Evolutionary conservation across 257 asterid species (phyloP), one percentile per base, ranked within the genome.

Genomic region (Leonotis leonurus): DNA sequence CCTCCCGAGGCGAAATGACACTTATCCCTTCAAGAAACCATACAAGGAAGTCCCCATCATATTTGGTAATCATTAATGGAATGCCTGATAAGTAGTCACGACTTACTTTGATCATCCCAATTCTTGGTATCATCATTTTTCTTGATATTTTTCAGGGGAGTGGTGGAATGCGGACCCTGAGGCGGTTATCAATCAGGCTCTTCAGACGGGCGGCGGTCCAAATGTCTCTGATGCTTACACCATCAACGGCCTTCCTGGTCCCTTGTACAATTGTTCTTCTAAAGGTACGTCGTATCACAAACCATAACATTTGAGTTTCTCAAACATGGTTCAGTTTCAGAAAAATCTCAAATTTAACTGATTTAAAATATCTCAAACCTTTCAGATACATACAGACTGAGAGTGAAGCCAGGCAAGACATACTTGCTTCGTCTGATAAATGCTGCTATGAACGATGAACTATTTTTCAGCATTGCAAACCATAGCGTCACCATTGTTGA

Each of bases 201-300:
- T 85, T 54, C 85, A 77, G 64, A 80, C 84, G 13, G 94, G 90
- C 17, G 79, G 13, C 2, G 90, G 83, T 26, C 90, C 94, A 37
- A 85, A 80, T 73, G 81, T 83, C 56, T 85, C 89, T 2, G 87
- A 85, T 69, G 89, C 94, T 52, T 82, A 85, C 69, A 85, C 89
- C n/a, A 80, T 85, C 32, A 85, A 85, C 60, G 94, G 94, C n/a
- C 71, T 76, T 66, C 90, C 94, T 13, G 94, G 88, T 12, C 90
- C 83, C 49, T 59, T 79, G 54, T 85, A 85, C 61, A 85, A 83
- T 62, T 85, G 94, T 59, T 85, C 94, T 22, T 50, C 88, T 6
- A 77, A 78, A 76, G 86, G 88, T 85, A 74, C n/a, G 56, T 83
- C 74, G 41, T 14, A 53, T 26, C 74, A 49, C 54, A 16, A 22